Evolutionary conservation across 2,329 filamentous ascomycete species (phyloP), one percentile per base, ranked within the genome.

Genomic region (Apiospora pterosperma): DNA sequence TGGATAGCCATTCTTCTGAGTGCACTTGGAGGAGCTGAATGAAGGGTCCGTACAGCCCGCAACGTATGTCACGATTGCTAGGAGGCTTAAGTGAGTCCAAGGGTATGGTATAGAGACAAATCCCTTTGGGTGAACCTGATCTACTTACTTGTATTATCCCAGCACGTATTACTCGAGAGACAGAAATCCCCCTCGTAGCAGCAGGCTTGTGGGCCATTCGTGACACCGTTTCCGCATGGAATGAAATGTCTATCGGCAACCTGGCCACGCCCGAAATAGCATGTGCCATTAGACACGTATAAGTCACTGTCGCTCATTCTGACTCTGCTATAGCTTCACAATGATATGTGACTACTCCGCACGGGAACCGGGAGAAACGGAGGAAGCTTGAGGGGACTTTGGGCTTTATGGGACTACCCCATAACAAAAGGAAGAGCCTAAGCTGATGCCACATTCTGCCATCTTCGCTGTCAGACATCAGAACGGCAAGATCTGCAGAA

Each of bases 151-250:
- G 67, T 63, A n/a, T 70, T 69, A 42, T 72, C 68, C 42, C 68
- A 72, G 65, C 71, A 72, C 8, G 67, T 68, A 2, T 64, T 68
- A 19, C 59, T 55, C n/a, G 68, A 64, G 12, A 72, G 58, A 61
- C 71, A 72, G 52, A 67, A 70, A 34, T 72, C 70, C 1, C 69
- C 71, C 41, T 67, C 65, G 41, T 67, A 72, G 48, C 71, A 72
- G 62, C 70, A 72, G 16, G 68, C 61, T 38, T 71, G 69, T 12
- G 70, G 65, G 1, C 70, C 71, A n/a, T 64, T 61, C 36, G 70
- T 44, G 19, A 63, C 69, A 23, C 67, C 65, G 63, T 72, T 70
- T 3, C 71, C 69, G 25, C 70, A 72, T 11, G 71, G 71, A 31
- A 72, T 69, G 64, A 67, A 72, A 3, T 67, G 65, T 7, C 63